Percentiles rank a stretch among this genome's conserved stretches.
Conservation (phyloP, 192 early-diverging fungal genomes). For the Funneliformis mosseae region DNA sequence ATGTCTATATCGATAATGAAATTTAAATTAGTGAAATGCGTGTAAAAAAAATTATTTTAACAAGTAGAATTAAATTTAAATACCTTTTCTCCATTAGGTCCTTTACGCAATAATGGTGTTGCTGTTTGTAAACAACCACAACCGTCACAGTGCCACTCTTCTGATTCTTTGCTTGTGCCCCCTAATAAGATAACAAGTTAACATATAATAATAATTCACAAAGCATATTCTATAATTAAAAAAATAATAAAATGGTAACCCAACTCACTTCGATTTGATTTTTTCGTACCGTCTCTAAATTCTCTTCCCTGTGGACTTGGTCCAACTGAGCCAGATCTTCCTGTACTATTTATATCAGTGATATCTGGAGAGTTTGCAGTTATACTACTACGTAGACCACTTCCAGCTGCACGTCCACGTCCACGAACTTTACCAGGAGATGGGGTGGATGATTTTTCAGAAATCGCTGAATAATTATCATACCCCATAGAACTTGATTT, state of each 20-base stretch:
- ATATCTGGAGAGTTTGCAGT: neutral
- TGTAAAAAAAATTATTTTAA: neutral
- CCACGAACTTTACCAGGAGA: constrained; percentile 40
- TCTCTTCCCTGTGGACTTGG: neutral
- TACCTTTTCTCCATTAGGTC: constrained; percentile 27
- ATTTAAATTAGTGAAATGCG: neutral
- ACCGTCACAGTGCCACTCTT: constrained; percentile 23
- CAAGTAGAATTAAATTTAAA: neutral
- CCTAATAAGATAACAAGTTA: too few relatives aligned
- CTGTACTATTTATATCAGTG: neutral
- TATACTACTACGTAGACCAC: neutral
- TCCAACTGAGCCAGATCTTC: constrained; percentile 17
- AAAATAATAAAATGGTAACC: too few relatives aligned
- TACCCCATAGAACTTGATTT: constrained; percentile 37
- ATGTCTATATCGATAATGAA: neutral
- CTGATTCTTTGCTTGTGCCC: constrained; percentile 14
- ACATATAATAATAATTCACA: too few relatives aligned
- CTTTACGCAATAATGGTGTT: constrained; percentile 20
- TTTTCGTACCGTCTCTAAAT: constrained; percentile 10
- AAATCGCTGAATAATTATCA: constrained; percentile 36
- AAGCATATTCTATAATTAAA: neutral
- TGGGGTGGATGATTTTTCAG: constrained; percentile 10
- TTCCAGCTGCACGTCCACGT: constrained; percentile 32
- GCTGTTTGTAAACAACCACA: constrained; percentile 17
- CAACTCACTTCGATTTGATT: constrained; percentile 8